Base-by-base conservation (phyloP, 768 basidiomycete species). In the Coprinopsis cinerea region DNA sequence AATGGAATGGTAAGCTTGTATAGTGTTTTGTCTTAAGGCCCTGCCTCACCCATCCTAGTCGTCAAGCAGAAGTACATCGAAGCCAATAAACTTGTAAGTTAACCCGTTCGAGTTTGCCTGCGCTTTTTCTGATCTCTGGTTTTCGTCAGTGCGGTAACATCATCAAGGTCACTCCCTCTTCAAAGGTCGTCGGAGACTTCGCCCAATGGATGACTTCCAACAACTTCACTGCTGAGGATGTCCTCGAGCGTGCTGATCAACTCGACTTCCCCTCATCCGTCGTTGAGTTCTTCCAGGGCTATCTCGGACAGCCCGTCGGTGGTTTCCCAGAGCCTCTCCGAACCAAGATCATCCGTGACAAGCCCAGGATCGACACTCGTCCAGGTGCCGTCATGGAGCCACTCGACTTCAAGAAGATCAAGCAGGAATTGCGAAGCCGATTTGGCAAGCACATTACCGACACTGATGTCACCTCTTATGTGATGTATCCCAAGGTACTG, bases 131-230 rank as follows among this genome's bases (percentile, higher is more conserved):
- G 32, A 24, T 14, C 15, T 24, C 23, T 49, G 30, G n/a, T 34
- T 39, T 39, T 52, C 44, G 51, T 27, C 44, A 92, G 85, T 98
- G 95, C 65, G 96, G 96, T 40, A 92, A 97, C 59, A 87, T 99
- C 65, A 85, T 98, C 76, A 99, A 99, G 78, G 95, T 98, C 59
- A 99, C 96, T 22, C 96, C 96, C 25, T 96, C 96, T 11, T 98
- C 96, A 36, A 99, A 98, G 74, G 92, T 95, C 42, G 94, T 97
- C 43, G 96, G 96, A 22, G 96, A 99, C 73, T 96, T 99, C 68
- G 96, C 96, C 15, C 96, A 99, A 69, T 96, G 88, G 87, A 94
- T 97, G 92, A 94, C 92, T 28, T 89, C 90, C 57, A 98, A 98
- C 75, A 82, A 83, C 54, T 74, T 98, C 52, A 78, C 83, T 47